Conservation (phyloP, 192 early-diverging fungal species). For the Allomyces javanicus region DNA sequence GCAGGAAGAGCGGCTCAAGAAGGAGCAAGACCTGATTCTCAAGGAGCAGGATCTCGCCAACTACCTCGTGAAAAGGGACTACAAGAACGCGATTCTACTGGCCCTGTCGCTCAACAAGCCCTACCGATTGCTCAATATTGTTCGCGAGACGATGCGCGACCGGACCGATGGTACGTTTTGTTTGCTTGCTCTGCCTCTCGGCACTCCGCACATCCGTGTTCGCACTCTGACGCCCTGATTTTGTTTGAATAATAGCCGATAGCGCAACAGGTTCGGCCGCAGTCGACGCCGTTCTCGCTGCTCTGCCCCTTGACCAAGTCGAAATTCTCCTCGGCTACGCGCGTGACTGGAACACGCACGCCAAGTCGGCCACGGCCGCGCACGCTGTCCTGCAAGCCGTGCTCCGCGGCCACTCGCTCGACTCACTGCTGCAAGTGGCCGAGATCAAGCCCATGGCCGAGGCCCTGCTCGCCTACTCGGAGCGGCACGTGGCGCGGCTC, state of each 20-base stretch:
- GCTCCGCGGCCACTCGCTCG: conserved; percentile 37
- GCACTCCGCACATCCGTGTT: no score
- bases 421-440: conserved; percentile 50
- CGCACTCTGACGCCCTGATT: no score
- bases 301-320: conserved; percentile 44
- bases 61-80: conserved; percentile 71
- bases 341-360: conserved; percentile 89
- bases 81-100: conserved; percentile 71
- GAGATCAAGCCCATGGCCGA: conserved; percentile 70
- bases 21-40: conserved; percentile 48
- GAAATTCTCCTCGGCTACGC: conserved; percentile 64
- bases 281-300: conserved; percentile 49
- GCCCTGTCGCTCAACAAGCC: conserved; percentile 82
- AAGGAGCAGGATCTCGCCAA: conserved; percentile 83
- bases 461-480: conserved; percentile 69
- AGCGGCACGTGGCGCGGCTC: conserved; percentile 69
- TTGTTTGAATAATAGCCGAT: not conserved
- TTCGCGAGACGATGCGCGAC: conserved; percentile 8
- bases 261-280: conserved; percentile 37
- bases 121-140: conserved; percentile 53
- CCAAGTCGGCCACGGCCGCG: conserved; percentile 52
- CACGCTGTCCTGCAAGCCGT: conserved; percentile 67
- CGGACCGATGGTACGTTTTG: no score
- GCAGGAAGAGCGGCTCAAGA: conserved; percentile 45
- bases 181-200: no score